Percentiles rank a stretch among this genome's conserved stretches.
phyloP scores from a whole-genome alignment of 768 basidiomycete species.

The Calocybe indica region DNA sequence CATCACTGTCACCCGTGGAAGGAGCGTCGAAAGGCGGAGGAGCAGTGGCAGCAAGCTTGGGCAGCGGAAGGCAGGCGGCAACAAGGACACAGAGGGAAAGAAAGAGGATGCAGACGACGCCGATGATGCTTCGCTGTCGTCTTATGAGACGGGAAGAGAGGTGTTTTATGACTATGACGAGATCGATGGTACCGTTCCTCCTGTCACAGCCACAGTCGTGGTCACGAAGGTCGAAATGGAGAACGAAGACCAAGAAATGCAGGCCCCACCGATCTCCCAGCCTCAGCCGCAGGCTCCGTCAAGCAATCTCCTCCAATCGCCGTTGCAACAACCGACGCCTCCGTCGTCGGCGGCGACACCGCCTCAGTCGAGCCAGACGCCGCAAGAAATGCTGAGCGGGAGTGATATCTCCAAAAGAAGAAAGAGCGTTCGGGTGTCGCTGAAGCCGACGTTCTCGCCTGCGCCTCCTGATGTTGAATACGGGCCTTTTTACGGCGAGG shows the following conservation, averaged over 20 bases:
- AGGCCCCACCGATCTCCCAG: no score
- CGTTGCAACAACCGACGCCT: no score
- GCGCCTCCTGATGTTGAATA: conserved; percentile 63
- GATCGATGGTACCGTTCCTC: conserved; percentile 8
- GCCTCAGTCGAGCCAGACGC: conserved; percentile 10
- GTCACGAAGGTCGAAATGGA: neutral
- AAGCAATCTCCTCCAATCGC: no score
- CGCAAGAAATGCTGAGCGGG: neutral
- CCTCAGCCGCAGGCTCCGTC: no score
- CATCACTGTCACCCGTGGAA: no score
- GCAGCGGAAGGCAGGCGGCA: neutral
- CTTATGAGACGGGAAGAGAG: conserved; percentile 65
- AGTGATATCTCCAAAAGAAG: conserved; percentile 24
- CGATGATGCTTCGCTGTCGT: conserved; percentile 47
- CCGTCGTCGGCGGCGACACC: conserved; percentile 5
- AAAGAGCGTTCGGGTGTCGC: conserved; percentile 76
- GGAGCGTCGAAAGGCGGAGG: neutral
- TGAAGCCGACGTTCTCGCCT: conserved; percentile 70
- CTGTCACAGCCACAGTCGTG: conserved; percentile 6
- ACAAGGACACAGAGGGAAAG: conserved; percentile 7
- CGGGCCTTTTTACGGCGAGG: conserved; percentile 25
- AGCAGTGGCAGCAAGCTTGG: no score
- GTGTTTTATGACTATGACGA: conserved; percentile 33
- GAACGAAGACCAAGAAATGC: no score
- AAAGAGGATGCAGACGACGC: conserved; percentile 20